Conservation (phyloP, 192 early-diverging fungal species). For the Diversispora eburnea region DNA sequence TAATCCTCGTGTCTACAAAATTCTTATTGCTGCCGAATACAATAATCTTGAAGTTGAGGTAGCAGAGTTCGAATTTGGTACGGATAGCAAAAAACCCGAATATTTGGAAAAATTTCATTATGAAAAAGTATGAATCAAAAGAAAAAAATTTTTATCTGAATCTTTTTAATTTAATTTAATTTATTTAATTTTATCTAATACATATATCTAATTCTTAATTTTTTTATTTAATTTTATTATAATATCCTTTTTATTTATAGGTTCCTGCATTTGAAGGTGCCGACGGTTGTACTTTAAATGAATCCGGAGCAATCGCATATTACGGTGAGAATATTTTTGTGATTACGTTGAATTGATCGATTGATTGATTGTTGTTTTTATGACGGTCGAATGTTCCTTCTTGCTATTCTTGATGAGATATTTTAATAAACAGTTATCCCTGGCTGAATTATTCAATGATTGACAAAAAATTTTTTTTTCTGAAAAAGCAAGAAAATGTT, state of each 20-base stretch:
- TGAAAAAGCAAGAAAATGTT: background rate
- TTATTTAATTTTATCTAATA: no score
- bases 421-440: slow-evolving; percentile 50
- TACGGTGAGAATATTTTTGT: slow-evolving; percentile 58
- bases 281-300: slow-evolving; percentile 67
- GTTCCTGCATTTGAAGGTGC: slow-evolving; percentile 83
- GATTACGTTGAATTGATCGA: background rate
- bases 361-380: no score
- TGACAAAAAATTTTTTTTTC: background rate
- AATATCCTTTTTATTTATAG: slow-evolving; percentile 16
- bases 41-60: slow-evolving; percentile 71
- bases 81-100: slow-evolving; percentile 75
- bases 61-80: slow-evolving; percentile 61
- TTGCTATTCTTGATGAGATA: slow-evolving; percentile 41
- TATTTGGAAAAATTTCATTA: slow-evolving; percentile 89
- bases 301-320: slow-evolving; percentile 90
- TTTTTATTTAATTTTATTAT: no score
- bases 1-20: slow-evolving; percentile 68
- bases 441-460: slow-evolving; percentile 36
- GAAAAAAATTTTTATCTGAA: no score
- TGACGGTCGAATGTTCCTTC: background rate
- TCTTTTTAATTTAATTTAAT: no score
- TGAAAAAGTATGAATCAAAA: slow-evolving; percentile 60
- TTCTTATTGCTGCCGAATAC: slow-evolving; percentile 68
- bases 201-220: no score